Evolutionary conservation across 139 green algal species (phyloP).

Genomic region (Chlamydomonas asymmetrica): DNA sequence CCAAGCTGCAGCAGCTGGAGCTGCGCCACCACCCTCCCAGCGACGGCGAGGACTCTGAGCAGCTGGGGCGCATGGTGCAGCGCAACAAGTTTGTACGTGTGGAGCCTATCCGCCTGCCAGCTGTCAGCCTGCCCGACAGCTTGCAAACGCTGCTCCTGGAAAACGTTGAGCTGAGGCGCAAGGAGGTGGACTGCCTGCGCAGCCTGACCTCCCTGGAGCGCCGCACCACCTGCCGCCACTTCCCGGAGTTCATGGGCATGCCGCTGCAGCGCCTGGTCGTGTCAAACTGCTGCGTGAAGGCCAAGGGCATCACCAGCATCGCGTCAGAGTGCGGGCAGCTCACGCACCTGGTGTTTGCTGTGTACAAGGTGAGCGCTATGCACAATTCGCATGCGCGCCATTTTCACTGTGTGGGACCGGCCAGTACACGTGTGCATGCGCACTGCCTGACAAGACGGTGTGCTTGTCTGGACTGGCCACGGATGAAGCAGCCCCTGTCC

Average conservation of each 20-base stretch:
- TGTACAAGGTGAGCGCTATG: too few species aligned
- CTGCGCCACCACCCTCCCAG: constrained; percentile 23
- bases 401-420: too few species aligned
- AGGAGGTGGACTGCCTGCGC: constrained; percentile 28
- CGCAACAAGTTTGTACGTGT: constrained; percentile 1
- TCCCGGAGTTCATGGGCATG: constrained; percentile 32
- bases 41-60: neutral
- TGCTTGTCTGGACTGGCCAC: too few species aligned
- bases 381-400: too few species aligned
- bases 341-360: constrained; percentile 32
- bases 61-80: neutral
- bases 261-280: constrained; percentile 29
- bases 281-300: constrained; percentile 37
- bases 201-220: constrained; percentile 28
- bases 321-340: constrained; percentile 21
- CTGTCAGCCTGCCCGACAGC: constrained; percentile 6
- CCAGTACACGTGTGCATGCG: too few species aligned
- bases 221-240: constrained; percentile 31
- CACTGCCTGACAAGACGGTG: too few species aligned
- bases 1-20: constrained; percentile 31
- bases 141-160: constrained; percentile 27
- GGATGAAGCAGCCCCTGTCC: too few species aligned
- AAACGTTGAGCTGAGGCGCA: constrained; percentile 25
- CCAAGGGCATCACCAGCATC: constrained; percentile 29
- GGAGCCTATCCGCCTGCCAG: constrained; percentile 24